Evolutionary conservation across 305 asterid species (phyloP).

Genomic region (Fraxinus latifolia): DNA sequence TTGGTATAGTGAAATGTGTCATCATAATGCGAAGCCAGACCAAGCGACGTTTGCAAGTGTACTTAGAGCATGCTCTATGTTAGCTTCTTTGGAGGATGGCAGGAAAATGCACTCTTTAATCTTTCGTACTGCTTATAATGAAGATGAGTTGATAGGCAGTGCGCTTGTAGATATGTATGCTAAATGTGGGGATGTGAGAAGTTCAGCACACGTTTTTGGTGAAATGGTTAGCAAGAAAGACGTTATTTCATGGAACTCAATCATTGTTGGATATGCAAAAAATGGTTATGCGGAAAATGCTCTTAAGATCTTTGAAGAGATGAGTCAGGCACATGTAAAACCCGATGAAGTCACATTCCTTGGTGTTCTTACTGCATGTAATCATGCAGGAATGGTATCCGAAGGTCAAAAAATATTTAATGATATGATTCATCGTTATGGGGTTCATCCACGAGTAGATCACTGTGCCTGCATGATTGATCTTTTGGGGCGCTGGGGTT

Average conservation of each 20-base stretch:
- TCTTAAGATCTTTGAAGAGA: slow-evolving; percentile 56
- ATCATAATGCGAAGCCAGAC: slow-evolving; percentile 58
- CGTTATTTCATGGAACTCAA: slow-evolving; percentile 76
- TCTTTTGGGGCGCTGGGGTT: slow-evolving; percentile 86
- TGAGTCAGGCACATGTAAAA: slow-evolving; percentile 44
- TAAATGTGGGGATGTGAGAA: slow-evolving; percentile 76
- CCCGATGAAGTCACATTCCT: slow-evolving; percentile 87
- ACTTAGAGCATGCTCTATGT: slow-evolving; percentile 65
- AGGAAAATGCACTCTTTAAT: slow-evolving; percentile 56
- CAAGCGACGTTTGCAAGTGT: slow-evolving; percentile 84
- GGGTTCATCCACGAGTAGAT: slow-evolving; percentile 59
- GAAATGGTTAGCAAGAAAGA: slow-evolving; percentile 62
- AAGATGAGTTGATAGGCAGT: slow-evolving; percentile 68
- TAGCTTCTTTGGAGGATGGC: slow-evolving; percentile 66
- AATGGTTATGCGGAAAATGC: slow-evolving; percentile 72
- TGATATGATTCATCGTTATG: slow-evolving; percentile 43
- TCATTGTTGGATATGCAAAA: slow-evolving; percentile 85
- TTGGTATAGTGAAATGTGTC: slow-evolving; percentile 63
- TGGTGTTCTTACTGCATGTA: slow-evolving; percentile 83
- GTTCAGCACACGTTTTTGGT: slow-evolving; percentile 54
- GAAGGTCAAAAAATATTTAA: slow-evolving; percentile 63
- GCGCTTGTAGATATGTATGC: slow-evolving; percentile 91
- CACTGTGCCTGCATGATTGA: slow-evolving; percentile 90
- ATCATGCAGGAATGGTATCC: slow-evolving; percentile 75
- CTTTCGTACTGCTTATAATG: slow-evolving; percentile 56